phyloP scores from a whole-genome alignment of 2,329 filamentous ascomycete species.

The Cytospora piceicola region DNA sequence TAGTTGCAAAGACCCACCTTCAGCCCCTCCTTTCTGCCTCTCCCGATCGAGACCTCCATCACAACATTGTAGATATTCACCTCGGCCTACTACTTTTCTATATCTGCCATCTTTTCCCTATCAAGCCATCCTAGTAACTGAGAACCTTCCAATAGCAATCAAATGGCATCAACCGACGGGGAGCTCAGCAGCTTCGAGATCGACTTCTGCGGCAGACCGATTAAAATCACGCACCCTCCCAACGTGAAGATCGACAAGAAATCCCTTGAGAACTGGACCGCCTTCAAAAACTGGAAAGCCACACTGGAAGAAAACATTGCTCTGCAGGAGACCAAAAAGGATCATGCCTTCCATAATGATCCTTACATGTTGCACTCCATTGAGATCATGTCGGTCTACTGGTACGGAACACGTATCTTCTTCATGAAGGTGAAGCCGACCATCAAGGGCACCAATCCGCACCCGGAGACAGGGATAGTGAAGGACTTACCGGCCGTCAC shows the following conservation, averaged over 20 bases:
- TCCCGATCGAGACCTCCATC: too few relatives aligned
- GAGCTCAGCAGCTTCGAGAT: neutral
- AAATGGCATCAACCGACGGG: neutral
- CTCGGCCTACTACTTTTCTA: too few relatives aligned
- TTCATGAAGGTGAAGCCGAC: neutral
- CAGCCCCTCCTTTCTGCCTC: too few relatives aligned
- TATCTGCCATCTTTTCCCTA: too few relatives aligned
- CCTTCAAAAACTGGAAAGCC: neutral
- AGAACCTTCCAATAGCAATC: too few relatives aligned
- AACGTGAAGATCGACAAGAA: neutral
- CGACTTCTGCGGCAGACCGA: neutral
- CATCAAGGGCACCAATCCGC: neutral
- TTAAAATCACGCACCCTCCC: neutral
- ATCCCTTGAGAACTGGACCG: neutral
- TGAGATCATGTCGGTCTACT: neutral
- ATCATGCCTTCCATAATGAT: neutral
- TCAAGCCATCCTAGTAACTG: too few relatives aligned
- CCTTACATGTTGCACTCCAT: neutral
- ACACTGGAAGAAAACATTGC: neutral
- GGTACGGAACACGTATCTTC: neutral
- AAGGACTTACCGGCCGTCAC: neutral
- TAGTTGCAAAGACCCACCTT: too few relatives aligned
- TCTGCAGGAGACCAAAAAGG: neutral
- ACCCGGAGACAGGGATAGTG: neutral
- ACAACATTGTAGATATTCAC: too few relatives aligned